These are phyloP conservation scores for Odonthalia washingtoniensis DNA, from an alignment of 31 red algal genomes.

Conservation along the genomic window DNA sequence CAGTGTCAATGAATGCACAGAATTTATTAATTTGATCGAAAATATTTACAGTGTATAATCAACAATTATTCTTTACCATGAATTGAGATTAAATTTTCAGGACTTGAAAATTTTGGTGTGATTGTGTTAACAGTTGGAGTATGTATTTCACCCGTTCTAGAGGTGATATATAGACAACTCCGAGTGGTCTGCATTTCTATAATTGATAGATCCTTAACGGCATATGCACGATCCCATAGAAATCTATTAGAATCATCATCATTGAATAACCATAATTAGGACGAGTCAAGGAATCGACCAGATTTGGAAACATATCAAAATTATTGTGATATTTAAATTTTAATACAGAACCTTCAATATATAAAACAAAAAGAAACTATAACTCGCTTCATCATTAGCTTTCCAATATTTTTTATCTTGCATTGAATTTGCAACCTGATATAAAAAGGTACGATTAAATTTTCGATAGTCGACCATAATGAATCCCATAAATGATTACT, in stretches of 20 bases:
- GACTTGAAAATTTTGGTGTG: no score
- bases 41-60: no score
- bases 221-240: neutral
- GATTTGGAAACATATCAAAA: neutral
- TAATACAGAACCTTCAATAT: neutral
- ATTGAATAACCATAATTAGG: neutral
- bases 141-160: no score
- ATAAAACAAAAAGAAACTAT: neutral
- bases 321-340: neutral
- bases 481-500: neutral
- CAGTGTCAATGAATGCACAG: no score
- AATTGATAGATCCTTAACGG: no score
- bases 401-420: neutral
- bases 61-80: no score
- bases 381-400: neutral
- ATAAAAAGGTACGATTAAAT: neutral
- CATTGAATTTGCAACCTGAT: neutral
- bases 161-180: no score
- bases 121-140: no score
- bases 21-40: no score
- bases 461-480: neutral
- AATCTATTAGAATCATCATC: neutral
- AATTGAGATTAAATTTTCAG: no score
- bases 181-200: no score
- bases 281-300: neutral